A percentile compares a stretch with the other conserved stretches of the same genome.
Evolutionary conservation across 2,329 filamentous ascomycete genomes (phyloP).

Genomic region (Didymella arachidicola): DNA sequence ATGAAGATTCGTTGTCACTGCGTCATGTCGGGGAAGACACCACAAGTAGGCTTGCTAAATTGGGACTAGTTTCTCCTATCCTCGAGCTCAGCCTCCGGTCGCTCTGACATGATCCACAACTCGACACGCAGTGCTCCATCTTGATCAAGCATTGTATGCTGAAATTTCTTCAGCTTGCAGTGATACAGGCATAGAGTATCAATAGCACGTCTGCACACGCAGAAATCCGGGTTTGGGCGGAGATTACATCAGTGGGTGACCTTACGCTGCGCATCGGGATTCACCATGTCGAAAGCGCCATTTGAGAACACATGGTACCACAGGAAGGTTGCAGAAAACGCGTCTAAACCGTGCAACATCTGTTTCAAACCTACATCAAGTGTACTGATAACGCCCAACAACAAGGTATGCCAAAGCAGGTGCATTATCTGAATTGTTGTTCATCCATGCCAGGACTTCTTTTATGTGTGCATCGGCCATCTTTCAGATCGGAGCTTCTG

Average conservation of each 20-base stretch:
- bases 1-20: slow-evolving; percentile 9
- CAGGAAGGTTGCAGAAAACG: slow-evolving; percentile 84
- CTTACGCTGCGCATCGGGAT: background rate
- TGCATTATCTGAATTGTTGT: background rate
- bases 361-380: slow-evolving; percentile 89
- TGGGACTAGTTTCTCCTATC: background rate
- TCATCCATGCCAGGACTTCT: slow-evolving; percentile 71
- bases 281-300: slow-evolving; percentile 12
- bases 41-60: slow-evolving; percentile 1
- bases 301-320: slow-evolving; percentile 83
- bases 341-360: slow-evolving; percentile 84
- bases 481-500: slow-evolving; percentile 85
- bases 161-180: no score
- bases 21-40: slow-evolving; percentile 13
- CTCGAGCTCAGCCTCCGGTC: background rate
- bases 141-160: no score
- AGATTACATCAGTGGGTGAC: background rate
- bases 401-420: slow-evolving; percentile 68
- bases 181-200: no score
- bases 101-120: background rate
- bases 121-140: background rate
- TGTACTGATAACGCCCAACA: slow-evolving; percentile 87
- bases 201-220: background rate
- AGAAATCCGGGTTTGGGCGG: background rate
- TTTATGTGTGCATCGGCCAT: slow-evolving; percentile 87